Percentiles rank a stretch among this genome's conserved stretches.
Conservation (phyloP, 1,139 yeast species). For the Geotrichum carabidarum region DNA sequence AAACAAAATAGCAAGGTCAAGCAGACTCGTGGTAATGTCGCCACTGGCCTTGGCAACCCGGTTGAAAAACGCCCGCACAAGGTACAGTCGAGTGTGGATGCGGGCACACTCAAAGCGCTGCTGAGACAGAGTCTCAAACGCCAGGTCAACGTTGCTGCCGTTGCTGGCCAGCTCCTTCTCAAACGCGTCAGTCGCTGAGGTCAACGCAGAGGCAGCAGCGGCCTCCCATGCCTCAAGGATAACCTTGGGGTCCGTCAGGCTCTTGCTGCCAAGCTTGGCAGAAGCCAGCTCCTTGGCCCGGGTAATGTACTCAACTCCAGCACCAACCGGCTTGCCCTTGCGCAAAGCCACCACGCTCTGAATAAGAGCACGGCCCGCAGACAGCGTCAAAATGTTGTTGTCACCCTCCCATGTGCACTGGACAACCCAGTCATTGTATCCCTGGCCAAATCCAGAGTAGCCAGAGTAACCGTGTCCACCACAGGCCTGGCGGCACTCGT, state of each 20-base stretch:
- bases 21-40: conserved; percentile 39
- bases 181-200: conserved; percentile 29
- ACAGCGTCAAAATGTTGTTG: conserved; percentile 72
- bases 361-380: conserved; percentile 52
- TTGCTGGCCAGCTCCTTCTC: conserved; percentile 22
- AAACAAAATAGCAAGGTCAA: conserved; percentile 53
- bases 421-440: conserved; percentile 82
- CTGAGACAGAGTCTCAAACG: conserved; percentile 38
- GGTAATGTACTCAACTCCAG: conserved; percentile 24
- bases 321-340: conserved; percentile 29
- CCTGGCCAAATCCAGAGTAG: conserved; percentile 80
- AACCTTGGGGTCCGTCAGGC: conserved; percentile 25
- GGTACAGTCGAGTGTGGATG: conserved; percentile 35
- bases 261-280: conserved; percentile 26
- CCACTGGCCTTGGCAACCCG: conserved; percentile 28
- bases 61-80: conserved; percentile 33
- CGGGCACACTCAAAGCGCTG: conserved; percentile 38
- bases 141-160: conserved; percentile 30
- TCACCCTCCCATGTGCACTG: conserved; percentile 97
- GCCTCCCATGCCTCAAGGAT: conserved; percentile 39
- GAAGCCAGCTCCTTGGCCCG: conserved; percentile 23
- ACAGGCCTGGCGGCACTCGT: conserved; percentile 81
- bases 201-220: conserved; percentile 35
- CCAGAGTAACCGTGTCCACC: conserved; percentile 92
- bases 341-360: conserved; percentile 29